phyloP scores from a whole-genome alignment of 2,329 filamentous ascomycete species.

The Onygenales sp. region DNA sequence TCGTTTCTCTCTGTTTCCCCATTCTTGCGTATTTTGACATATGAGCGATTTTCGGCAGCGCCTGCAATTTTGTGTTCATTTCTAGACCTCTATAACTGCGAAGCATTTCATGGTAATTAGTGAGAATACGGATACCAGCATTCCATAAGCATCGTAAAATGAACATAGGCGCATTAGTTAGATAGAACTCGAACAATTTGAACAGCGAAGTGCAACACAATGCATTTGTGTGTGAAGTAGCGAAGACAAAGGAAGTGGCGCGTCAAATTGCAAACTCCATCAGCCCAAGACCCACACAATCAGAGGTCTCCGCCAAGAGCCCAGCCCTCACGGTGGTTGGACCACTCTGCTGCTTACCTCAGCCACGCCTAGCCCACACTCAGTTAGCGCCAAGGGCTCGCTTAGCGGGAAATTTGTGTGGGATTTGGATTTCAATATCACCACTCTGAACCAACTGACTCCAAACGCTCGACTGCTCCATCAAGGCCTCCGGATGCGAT shows the following conservation, averaged over 20 bases:
- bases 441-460: slow-evolving; percentile 24
- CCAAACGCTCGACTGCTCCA: slow-evolving; percentile 28
- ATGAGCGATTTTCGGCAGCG: background rate
- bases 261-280: too few species aligned
- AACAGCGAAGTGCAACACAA: too few species aligned
- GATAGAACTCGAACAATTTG: too few species aligned
- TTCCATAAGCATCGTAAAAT: too few species aligned
- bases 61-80: too few species aligned
- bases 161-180: too few species aligned
- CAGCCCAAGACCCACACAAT: background rate
- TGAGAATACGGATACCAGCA: too few species aligned
- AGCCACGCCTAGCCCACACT: slow-evolving; percentile 2
- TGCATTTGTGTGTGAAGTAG: background rate
- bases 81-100: too few species aligned
- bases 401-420: slow-evolving; percentile 38
- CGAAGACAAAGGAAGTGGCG: background rate
- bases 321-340: background rate
- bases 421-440: slow-evolving; percentile 32
- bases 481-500: slow-evolving; percentile 30
- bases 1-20: background rate
- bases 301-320: background rate
- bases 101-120: too few species aligned
- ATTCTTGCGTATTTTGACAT: background rate
- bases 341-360: slow-evolving; percentile 4
- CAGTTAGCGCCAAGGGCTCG: slow-evolving; percentile 21